Conservation (phyloP, 2,329 filamentous ascomycete species). For the Phyllosticta citribraziliensis region DNA sequence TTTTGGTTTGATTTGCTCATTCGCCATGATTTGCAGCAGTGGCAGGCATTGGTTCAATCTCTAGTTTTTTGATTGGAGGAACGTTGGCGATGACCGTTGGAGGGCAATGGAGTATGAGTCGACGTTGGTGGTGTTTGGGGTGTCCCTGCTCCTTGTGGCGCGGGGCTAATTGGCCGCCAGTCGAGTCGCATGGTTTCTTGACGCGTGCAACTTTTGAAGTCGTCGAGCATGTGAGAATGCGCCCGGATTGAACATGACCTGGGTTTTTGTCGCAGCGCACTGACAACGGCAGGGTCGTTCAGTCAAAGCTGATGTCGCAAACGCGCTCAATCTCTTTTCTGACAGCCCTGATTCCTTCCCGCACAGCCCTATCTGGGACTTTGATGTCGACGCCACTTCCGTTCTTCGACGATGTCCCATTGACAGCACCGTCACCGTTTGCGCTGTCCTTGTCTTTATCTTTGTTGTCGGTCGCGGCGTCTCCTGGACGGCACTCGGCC, state of each 20-base stretch:
- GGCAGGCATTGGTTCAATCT: background rate
- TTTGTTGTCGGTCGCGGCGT: conserved; percentile 17
- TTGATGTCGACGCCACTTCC: conserved; percentile 22
- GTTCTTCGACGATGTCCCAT: background rate
- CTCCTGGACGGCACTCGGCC: conserved; percentile 31
- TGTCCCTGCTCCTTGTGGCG: background rate
- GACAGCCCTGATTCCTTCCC: conserved; percentile 41
- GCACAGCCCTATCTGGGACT: conserved; percentile 40
- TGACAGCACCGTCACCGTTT: conserved; percentile 13
- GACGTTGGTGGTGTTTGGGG: background rate
- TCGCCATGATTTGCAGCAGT: background rate
- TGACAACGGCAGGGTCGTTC: background rate
- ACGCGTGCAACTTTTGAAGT: background rate
- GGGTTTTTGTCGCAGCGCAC: background rate
- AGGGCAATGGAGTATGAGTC: background rate
- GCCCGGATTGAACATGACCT: background rate
- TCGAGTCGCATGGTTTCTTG: background rate
- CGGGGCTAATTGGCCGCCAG: background rate
- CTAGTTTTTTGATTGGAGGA: background rate
- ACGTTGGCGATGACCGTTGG: background rate
- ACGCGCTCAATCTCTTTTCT: conserved; percentile 43
- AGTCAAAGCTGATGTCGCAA: conserved; percentile 28
- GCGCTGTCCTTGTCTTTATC: conserved; percentile 19
- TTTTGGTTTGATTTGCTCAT: background rate
- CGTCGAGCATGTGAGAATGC: background rate